These are phyloP conservation scores for Spinacia oleracea DNA, from an alignment of 179 eudicot genomes.

Conservation along the genomic window DNA sequence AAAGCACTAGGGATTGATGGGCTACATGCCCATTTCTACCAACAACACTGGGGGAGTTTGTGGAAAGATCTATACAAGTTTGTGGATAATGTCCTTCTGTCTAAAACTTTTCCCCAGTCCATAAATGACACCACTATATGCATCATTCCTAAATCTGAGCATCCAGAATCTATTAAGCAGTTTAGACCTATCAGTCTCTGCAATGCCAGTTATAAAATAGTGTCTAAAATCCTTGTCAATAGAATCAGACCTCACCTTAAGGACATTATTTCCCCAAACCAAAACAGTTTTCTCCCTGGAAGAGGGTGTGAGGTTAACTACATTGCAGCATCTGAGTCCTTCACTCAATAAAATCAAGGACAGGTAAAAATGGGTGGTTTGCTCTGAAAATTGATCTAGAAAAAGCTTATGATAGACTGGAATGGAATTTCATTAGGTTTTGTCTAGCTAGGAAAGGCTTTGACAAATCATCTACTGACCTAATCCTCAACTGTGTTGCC, in stretches of 20 bases:
- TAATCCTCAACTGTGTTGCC: too few relatives aligned
- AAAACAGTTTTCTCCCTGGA: background rate
- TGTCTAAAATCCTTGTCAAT: background rate
- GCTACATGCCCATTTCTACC: background rate
- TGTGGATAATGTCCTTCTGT: too few relatives aligned
- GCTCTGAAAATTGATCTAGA: too few relatives aligned
- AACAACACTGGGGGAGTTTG: too few relatives aligned
- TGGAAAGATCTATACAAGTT: too few relatives aligned
- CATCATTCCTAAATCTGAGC: too few relatives aligned
- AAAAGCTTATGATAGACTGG: too few relatives aligned
- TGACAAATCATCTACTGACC: background rate
- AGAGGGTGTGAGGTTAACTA: background rate
- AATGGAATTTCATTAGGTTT: background rate
- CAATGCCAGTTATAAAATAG: background rate
- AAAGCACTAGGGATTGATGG: too few relatives aligned
- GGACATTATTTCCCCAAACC: background rate
- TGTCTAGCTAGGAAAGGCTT: background rate
- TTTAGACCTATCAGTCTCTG: background rate
- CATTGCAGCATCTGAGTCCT: background rate
- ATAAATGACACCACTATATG: too few relatives aligned
- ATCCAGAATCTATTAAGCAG: background rate
- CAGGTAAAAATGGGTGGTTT: too few relatives aligned
- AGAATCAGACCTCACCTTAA: background rate
- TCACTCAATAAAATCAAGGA: background rate
- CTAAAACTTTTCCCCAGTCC: too few relatives aligned